Evolutionary conservation across 345 rosid species (phyloP), one percentile per base, ranked within the genome.

Genomic region (Nasturtium officinale): DNA sequence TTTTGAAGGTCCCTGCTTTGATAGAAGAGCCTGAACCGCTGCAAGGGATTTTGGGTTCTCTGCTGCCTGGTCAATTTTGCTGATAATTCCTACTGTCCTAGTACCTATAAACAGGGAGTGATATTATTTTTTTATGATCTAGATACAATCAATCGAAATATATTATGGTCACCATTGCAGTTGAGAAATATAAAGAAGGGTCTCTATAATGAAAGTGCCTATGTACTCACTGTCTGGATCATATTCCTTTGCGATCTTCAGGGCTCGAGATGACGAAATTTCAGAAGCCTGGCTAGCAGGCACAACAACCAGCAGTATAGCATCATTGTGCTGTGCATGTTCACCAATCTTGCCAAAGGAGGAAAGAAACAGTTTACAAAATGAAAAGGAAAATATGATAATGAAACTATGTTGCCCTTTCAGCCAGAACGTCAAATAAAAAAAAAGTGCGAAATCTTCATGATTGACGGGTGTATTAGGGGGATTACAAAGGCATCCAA

Each of bases 41-140:
- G 96, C 87, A 58, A 96, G 87, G 67, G 98, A 91, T 85, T 96
- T 92, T 6, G 91, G 58, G 32, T 92, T 93, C 52, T 89, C 80
- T 67, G 91, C 94, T 57, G 97, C 94, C 83, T 90, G 98, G 76
- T 96, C 99, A 81, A 95, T 89, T 82, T 95, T 95, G 79, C 96
- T 90, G 63, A 95, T 95, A 61, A 91, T 81, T 43, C 99, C 99
- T 68, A 95, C 69, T 7, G 98, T 95, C 81, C 99, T 86, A 33
- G 99, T 95, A 73, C 99, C 98, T 95, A 73, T 30, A 68, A 55
- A 65, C 20, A 55, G 4, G 47, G 65, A 26, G 15, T 32, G 50
- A 26, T 54, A 18, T 56, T 16, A 63, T 63, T n/a, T 42, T 29
- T 5, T 28, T 28, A 5, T 40, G 50, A 25, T 61, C 17, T n/a